Evolutionary conservation across 164 flowering plant genomes (phyloP), one percentile per base, ranked within the genome.

Genomic region (Macadamia integrifolia): DNA sequence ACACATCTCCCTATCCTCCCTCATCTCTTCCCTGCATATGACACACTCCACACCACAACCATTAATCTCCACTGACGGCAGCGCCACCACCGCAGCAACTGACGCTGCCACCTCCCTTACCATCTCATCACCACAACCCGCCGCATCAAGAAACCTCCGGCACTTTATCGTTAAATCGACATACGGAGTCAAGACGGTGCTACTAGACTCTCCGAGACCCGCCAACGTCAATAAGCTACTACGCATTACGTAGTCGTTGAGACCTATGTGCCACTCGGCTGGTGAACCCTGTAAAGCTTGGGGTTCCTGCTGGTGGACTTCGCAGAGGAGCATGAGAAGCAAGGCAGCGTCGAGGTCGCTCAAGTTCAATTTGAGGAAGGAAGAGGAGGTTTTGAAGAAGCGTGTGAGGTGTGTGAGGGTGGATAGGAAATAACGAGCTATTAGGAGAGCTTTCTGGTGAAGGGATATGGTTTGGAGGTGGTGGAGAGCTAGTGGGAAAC

Each of bases 381-480:
- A 60, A 63, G 53, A 23, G 23, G 23, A 23, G 57, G 66, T 14
- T 28, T 68, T 74, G 68, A 75, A 69, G 73, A 70, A 70, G 66
- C 44, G 77, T 5, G 83, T 66, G 74, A 87, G 79, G 71, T 67
- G 79, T 70, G 65, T 78, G 66, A 93, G 90, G 66, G 83, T 70
- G 74, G 80, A 72, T 60, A 86, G 83, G 78, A 86, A 90, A 74
- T 81, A 81, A 62, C 79, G 83, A 59, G 97, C 88, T 18, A 93
- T 73, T 74, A 92, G 86, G 64, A 76, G 78, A 71, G 91, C 67
- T 61, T 92, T 92, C 49, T 80, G 69, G 67, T 76, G 79, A 78
- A 93, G 84, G 59, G 92, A 82, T 77, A 91, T 89, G 70, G 89
- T 73, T 68, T 81, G 80, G 76, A 91, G 92, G 85, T 78, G 85